Evolutionary conservation across 352 stramenopile species (phyloP).

Genomic region (Phytopythium vexans): DNA sequence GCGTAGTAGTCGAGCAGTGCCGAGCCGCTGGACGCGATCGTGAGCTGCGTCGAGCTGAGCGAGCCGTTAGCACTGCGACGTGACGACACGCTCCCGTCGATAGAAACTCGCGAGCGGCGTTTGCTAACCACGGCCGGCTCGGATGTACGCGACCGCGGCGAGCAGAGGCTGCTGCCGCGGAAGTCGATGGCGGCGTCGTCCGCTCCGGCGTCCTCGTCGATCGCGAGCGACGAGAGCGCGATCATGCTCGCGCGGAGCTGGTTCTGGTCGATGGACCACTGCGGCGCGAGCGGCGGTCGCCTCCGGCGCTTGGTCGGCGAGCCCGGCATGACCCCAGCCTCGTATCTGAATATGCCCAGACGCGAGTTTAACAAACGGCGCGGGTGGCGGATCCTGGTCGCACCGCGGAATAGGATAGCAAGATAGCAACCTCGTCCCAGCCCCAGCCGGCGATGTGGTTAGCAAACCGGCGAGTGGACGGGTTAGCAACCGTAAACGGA

Average conservation of each 20-base stretch:
- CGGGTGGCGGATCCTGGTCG: too few relatives aligned
- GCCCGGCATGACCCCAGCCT: not conserved
- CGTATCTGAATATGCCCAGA: too few relatives aligned
- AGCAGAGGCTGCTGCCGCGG: too few relatives aligned
- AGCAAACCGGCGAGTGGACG: not conserved
- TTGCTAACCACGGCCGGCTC: not conserved
- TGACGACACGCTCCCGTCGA: not conserved
- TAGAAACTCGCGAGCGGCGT: slow-evolving; percentile 2
- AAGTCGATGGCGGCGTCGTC: too few relatives aligned
- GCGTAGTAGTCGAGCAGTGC: slow-evolving; percentile 13
- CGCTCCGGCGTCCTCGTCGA: too few relatives aligned
- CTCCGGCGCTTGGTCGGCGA: not conserved
- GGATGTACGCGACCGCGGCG: not conserved
- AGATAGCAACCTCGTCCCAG: too few relatives aligned
- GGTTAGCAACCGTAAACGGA: not conserved
- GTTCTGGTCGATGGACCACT: slow-evolving; percentile 9
- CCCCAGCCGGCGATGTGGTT: too few relatives aligned
- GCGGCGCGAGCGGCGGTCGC: not conserved
- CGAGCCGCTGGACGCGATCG: slow-evolving; percentile 19
- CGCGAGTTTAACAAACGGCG: too few relatives aligned
- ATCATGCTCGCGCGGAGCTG: slow-evolving; percentile 4
- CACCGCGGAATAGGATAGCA: too few relatives aligned
- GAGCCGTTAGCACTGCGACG: slow-evolving; percentile 20
- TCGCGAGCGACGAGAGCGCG: not conserved
- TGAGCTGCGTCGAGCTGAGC: slow-evolving; percentile 36